Percentiles rank a stretch among this genome's conserved stretches.
phyloP scores from a whole-genome alignment of 306 rosid genomes.

The Acacia confusa region DNA sequence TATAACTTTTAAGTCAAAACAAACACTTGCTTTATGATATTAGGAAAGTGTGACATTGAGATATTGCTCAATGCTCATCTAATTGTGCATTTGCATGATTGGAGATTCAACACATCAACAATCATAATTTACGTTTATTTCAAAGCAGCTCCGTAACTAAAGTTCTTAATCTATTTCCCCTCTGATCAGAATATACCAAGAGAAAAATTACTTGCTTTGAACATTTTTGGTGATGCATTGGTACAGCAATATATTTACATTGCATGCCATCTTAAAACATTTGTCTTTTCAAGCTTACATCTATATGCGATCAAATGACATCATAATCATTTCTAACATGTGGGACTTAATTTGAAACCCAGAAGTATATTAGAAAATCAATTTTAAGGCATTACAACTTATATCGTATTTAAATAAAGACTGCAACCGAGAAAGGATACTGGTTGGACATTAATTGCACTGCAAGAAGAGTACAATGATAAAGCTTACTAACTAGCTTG shows the following conservation, averaged over 20 bases:
- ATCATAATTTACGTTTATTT: neutral
- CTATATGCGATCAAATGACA: neutral
- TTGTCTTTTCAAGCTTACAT: neutral
- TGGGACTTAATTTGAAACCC: slow-evolving; percentile 1
- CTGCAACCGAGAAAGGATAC: neutral
- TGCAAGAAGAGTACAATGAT: neutral
- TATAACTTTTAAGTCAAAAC: slow-evolving; percentile 14
- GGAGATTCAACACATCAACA: neutral
- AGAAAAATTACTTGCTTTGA: slow-evolving; percentile 10
- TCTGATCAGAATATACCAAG: slow-evolving; percentile 1
- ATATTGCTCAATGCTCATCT: neutral
- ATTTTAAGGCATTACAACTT: neutral
- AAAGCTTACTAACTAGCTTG: neutral
- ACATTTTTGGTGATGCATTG: neutral
- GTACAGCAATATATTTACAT: neutral
- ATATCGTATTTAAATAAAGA: neutral
- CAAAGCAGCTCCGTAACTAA: slow-evolving; percentile 10
- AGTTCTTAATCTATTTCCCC: neutral
- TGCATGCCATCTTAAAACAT: neutral
- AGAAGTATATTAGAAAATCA: neutral
- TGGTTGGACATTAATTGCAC: neutral
- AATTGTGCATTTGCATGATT: neutral
- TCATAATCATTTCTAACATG: neutral
- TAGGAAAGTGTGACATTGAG: slow-evolving; percentile 8
- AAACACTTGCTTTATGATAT: neutral